Conservation (phyloP, 495 filamentous ascomycete species). For the Aspergillus biplanus region DNA sequence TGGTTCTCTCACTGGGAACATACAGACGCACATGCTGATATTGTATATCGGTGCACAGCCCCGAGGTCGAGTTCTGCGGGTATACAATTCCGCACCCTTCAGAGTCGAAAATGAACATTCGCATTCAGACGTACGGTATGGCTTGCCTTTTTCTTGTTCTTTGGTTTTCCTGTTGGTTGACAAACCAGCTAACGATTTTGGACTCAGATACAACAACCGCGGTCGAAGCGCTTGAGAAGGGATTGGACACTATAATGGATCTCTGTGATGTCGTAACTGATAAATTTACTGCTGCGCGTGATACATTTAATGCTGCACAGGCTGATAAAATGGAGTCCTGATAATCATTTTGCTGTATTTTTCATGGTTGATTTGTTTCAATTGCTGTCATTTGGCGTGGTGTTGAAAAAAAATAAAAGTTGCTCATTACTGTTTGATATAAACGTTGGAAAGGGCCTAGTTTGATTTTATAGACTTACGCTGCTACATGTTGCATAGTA, state of each 20-base stretch:
- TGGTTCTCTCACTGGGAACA: not conserved
- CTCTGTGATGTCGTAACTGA: slow-evolving; percentile 90
- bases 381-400: no score
- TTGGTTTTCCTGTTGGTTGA: not conserved
- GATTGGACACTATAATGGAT: slow-evolving; percentile 82
- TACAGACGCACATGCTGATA: slow-evolving; percentile 6
- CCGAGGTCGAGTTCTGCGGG: slow-evolving; percentile 94
- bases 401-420: no score
- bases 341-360: slow-evolving; percentile 6
- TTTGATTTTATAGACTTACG: no score
- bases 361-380: slow-evolving; percentile 6
- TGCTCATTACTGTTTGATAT: not conserved
- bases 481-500: no score
- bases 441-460: slow-evolving; percentile 1
- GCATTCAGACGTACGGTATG: slow-evolving; percentile 92
- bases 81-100: slow-evolving; percentile 98
- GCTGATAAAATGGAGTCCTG: slow-evolving; percentile 43
- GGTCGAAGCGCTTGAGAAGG: slow-evolving; percentile 84
- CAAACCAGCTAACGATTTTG: not conserved
- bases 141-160: slow-evolving; percentile 12
- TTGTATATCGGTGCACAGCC: slow-evolving; percentile 52
- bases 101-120: slow-evolving; percentile 92
- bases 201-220: slow-evolving; percentile 74
- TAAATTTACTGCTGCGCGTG: slow-evolving; percentile 71
- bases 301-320: slow-evolving; percentile 60